phyloP scores from a whole-genome alignment of 2,329 filamentous ascomycete genomes.

The Trichophyton rubrum region DNA sequence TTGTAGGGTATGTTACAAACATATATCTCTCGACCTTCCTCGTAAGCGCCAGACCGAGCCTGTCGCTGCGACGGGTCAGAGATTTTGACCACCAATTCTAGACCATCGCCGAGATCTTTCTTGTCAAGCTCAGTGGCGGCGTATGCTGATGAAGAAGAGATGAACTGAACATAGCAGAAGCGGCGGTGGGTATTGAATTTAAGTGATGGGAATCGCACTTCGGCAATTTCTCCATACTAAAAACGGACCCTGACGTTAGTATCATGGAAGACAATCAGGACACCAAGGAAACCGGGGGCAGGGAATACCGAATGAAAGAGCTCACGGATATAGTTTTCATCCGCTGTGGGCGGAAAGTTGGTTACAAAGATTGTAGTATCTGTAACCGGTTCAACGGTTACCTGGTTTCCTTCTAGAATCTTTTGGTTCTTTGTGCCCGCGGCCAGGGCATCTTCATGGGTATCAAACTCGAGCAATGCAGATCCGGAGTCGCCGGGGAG shows the following conservation, averaged over 20 bases:
- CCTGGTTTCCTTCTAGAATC: constrained; percentile 57
- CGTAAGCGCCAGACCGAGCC: constrained; percentile 61
- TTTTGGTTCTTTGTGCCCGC: constrained; percentile 74
- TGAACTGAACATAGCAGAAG: constrained; percentile 94
- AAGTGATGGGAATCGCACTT: constrained; percentile 78
- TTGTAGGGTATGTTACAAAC: constrained; percentile 55
- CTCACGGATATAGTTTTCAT: constrained; percentile 41
- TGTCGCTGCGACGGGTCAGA: constrained; percentile 74
- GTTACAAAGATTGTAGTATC: constrained; percentile 77
- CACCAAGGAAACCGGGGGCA: neutral
- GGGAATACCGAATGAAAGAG: constrained; percentile 41
- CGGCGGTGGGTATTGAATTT: constrained; percentile 79
- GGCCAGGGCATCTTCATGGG: constrained; percentile 64
- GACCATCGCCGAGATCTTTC: constrained; percentile 53
- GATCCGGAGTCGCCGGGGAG: constrained; percentile 51
- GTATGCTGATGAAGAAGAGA: constrained; percentile 52
- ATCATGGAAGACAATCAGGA: neutral
- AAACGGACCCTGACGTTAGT: constrained; percentile 5
- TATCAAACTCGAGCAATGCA: constrained; percentile 75
- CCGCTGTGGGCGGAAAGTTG: constrained; percentile 59
- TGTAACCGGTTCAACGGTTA: constrained; percentile 62
- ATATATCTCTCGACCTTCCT: constrained; percentile 80
- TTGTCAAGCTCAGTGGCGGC: constrained; percentile 63
- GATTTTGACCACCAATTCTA: constrained; percentile 63
- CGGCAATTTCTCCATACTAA: constrained; percentile 66